Conservation (phyloP, 352 stramenopile species). For the Elongisporangium anandrum region DNA sequence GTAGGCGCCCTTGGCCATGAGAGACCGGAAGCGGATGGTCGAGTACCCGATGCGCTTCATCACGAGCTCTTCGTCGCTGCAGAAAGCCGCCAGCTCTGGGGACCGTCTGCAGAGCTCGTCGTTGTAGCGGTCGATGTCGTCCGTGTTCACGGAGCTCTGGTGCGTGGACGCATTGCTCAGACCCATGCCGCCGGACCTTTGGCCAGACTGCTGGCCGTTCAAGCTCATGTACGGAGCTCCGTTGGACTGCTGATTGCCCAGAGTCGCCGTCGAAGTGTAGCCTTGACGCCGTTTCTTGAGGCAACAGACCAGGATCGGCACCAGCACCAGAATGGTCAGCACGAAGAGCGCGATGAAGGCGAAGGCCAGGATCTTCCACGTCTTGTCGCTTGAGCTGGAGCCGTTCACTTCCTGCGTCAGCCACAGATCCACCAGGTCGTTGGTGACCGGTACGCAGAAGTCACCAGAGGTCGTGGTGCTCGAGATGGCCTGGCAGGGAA, state of each 20-base stretch:
- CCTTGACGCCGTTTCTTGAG: not conserved
- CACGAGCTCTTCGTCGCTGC: constrained; percentile 35
- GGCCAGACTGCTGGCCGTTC: not conserved
- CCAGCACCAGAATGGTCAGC: not conserved
- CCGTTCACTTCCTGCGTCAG: constrained; percentile 7
- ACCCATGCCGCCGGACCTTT: constrained; percentile 1
- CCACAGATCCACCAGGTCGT: constrained; percentile 10
- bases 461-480: not conserved
- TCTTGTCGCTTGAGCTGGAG: constrained; percentile 7
- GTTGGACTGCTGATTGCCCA: not conserved
- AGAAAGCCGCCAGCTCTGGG: constrained; percentile 30
- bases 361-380: constrained; percentile 10
- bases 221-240: not conserved
- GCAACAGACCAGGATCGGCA: not conserved
- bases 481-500: constrained; percentile 9
- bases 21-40: constrained; percentile 28
- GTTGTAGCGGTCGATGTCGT: constrained; percentile 6
- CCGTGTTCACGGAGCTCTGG: constrained; percentile 1
- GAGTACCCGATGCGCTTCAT: constrained; percentile 40
- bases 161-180: not conserved
- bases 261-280: not conserved
- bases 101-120: constrained; percentile 12
- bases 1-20: constrained; percentile 42
- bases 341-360: constrained; percentile 1
- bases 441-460: constrained; percentile 4